A percentile compares a stretch with the other conserved stretches of the same genome.
These are phyloP conservation scores for Gyrodon lividus DNA, from an alignment of 768 basidiomycete genomes.

Conservation along the genomic window DNA sequence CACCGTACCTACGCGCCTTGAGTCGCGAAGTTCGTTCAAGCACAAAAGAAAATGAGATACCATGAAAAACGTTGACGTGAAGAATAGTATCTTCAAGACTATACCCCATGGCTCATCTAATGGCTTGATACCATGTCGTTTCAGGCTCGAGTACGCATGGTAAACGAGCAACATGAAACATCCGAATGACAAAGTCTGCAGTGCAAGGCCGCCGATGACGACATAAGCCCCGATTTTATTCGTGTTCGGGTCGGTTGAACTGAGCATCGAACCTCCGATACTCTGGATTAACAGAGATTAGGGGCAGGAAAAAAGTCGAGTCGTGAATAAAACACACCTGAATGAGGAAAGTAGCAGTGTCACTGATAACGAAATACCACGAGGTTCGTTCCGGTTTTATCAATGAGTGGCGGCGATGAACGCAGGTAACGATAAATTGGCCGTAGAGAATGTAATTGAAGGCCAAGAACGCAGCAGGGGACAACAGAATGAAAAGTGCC, in stretches of 20 bases:
- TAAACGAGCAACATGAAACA: constrained; percentile 19
- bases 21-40: background rate
- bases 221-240: constrained; percentile 12
- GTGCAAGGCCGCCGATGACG: constrained; percentile 25
- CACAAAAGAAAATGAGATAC: constrained; percentile 13
- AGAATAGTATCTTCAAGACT: constrained; percentile 21
- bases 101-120: constrained; percentile 17
- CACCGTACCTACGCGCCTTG: constrained; percentile 21
- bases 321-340: constrained; percentile 20
- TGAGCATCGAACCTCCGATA: constrained; percentile 20
- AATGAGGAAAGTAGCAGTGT: constrained; percentile 26
- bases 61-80: constrained; percentile 25
- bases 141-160: constrained; percentile 12
- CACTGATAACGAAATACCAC: constrained; percentile 26
- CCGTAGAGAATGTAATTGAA: constrained; percentile 36
- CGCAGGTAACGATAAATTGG: constrained; percentile 19
- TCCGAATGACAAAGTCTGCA: constrained; percentile 27
- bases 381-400: constrained; percentile 27
- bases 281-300: constrained; percentile 11
- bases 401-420: constrained; percentile 18
- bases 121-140: constrained; percentile 1
- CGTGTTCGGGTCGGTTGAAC: constrained; percentile 4
- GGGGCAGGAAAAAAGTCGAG: background rate
- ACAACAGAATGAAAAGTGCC: constrained; percentile 21
- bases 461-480: constrained; percentile 31